phyloP scores from a whole-genome alignment of 2,329 filamentous ascomycete species.

The Botrytis paeoniae region DNA sequence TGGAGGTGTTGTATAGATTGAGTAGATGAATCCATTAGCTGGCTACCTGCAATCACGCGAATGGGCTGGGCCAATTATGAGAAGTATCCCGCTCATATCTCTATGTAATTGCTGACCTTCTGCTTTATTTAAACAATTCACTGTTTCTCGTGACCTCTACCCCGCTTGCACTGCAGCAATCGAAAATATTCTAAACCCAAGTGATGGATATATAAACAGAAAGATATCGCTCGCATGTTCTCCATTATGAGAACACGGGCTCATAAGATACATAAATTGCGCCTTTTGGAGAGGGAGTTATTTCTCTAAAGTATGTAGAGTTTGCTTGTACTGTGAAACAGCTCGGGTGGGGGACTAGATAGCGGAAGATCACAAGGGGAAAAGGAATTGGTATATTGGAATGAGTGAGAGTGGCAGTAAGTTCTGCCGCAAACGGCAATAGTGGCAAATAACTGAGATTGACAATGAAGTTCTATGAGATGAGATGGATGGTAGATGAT shows the following conservation, averaged over 20 bases:
- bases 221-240: background rate
- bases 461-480: background rate
- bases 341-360: no score
- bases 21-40: background rate
- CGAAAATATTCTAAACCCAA: background rate
- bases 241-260: background rate
- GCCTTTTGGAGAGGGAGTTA: no score
- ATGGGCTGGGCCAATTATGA: no score
- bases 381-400: no score
- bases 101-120: background rate
- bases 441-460: rapidly evolving
- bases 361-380: no score
- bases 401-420: background rate
- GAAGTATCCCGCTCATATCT: background rate
- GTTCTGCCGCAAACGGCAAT: background rate
- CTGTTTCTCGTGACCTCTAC: background rate
- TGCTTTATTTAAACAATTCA: background rate
- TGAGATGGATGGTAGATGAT: background rate
- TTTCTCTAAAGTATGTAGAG: rapidly evolving
- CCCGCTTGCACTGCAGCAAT: background rate
- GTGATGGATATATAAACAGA: background rate
- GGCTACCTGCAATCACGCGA: background rate
- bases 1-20: no score
- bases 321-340: no score
- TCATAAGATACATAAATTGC: rapidly evolving